These are phyloP conservation scores for Beauveria sp. DNA, from an alignment of 2,329 filamentous ascomycete genomes.

Conservation along the genomic window DNA sequence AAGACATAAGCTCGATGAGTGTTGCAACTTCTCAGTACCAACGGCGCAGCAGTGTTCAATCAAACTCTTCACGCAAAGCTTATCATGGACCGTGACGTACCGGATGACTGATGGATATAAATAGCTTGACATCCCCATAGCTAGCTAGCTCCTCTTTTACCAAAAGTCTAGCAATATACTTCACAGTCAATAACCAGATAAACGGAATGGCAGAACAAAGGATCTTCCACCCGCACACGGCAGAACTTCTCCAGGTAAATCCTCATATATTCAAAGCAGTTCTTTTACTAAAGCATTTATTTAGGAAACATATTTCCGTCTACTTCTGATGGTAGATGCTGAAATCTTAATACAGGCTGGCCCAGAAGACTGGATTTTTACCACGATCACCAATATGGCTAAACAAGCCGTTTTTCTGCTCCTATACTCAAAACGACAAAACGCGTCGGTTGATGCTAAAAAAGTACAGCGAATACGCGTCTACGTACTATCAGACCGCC, in stretches of 20 bases:
- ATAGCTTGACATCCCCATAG: neutral
- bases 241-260: neutral
- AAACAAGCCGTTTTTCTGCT: neutral
- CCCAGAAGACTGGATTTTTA: neutral
- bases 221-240: neutral
- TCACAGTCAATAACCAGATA: neutral
- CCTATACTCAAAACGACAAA: neutral
- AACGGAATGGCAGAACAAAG: neutral
- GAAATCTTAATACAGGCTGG: neutral
- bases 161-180: neutral
- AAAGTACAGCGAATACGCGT: neutral
- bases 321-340: neutral
- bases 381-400: neutral
- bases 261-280: neutral
- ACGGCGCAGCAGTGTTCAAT: no score
- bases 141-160: neutral
- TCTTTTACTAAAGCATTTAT: neutral
- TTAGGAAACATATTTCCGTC: neutral
- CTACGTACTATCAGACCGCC: neutral
- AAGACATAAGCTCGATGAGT: no score
- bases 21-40: no score
- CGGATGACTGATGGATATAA: no score
- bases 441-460: neutral
- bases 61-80: no score
- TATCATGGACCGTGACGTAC: no score